Evolutionary conservation across 495 filamentous ascomycete genomes (phyloP).

Genomic region (Penicillium parvum): DNA sequence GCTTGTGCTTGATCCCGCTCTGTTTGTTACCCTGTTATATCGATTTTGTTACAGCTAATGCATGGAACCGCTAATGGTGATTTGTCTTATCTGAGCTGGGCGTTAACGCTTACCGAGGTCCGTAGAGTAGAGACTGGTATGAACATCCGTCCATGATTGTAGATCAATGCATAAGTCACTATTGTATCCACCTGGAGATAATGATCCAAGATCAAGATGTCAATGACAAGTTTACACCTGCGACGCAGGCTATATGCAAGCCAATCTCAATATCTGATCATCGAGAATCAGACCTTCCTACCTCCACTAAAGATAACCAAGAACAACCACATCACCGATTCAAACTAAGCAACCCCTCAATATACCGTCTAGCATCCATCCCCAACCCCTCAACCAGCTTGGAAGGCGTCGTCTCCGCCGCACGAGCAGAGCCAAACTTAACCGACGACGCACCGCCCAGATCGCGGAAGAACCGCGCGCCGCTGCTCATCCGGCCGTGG

Average conservation of each 20-base stretch:
- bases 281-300: no score
- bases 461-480: constrained; percentile 47
- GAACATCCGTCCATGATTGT: no score
- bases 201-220: no score
- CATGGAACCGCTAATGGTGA: constrained; percentile 27
- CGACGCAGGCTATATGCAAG: no score
- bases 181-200: no score
- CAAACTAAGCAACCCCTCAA: constrained; percentile 75
- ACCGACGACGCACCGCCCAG: constrained; percentile 36
- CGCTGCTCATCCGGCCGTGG: constrained; percentile 36
- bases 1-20: constrained; percentile 19
- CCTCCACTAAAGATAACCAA: no score
- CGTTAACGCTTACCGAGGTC: background rate
- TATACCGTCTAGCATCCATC: constrained; percentile 79
- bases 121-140: background rate
- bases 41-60: constrained; percentile 36
- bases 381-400: constrained; percentile 82
- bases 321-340: constrained; percentile 47
- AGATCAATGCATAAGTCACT: no score
- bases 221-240: no score
- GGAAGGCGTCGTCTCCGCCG: constrained; percentile 54
- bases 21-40: constrained; percentile 17
- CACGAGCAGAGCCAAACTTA: constrained; percentile 14
- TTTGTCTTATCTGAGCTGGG: background rate
- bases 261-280: no score